These are phyloP conservation scores for Aaosphaeria arxii DNA, from an alignment of 2,329 filamentous ascomycete genomes.

Conservation along the genomic window DNA sequence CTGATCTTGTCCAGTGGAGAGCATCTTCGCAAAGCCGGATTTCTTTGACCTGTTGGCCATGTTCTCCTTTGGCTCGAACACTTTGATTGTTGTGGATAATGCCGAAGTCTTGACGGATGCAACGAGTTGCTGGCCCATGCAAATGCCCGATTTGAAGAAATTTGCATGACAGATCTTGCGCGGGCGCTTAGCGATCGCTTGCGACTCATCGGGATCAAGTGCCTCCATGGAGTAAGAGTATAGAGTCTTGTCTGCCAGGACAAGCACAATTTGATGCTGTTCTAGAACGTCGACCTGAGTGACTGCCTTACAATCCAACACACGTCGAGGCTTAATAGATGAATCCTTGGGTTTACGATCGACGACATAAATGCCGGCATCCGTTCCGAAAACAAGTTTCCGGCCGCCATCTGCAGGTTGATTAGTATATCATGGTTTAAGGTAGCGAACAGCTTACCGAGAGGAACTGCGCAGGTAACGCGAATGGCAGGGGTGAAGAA, in stretches of 20 bases:
- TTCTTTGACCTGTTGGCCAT: conserved; percentile 94
- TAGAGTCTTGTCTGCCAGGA: conserved; percentile 89
- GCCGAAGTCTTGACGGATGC: conserved; percentile 95
- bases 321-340: conserved; percentile 69
- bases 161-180: conserved; percentile 98
- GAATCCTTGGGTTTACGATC: conserved; percentile 86
- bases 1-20: conserved; percentile 88
- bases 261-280: conserved; percentile 87
- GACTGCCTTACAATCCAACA: conserved; percentile 81
- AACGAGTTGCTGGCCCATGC: conserved; percentile 87
- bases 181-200: conserved; percentile 74
- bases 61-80: conserved; percentile 96
- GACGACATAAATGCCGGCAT: conserved; percentile 87
- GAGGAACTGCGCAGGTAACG: conserved; percentile 92
- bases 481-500: conserved; percentile 88
- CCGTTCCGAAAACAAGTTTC: conserved; percentile 91
- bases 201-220: conserved; percentile 74
- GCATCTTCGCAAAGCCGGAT: conserved; percentile 92
- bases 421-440: conserved; percentile 12
- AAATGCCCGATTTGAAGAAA: conserved; percentile 97
- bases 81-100: conserved; percentile 93
- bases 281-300: conserved; percentile 96
- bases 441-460: conserved; percentile 57
- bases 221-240: conserved; percentile 86
- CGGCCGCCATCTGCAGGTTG: conserved; percentile 74